phyloP scores from a whole-genome alignment of 1,284 basidiomycete species.

The Malassezia psittaci region DNA sequence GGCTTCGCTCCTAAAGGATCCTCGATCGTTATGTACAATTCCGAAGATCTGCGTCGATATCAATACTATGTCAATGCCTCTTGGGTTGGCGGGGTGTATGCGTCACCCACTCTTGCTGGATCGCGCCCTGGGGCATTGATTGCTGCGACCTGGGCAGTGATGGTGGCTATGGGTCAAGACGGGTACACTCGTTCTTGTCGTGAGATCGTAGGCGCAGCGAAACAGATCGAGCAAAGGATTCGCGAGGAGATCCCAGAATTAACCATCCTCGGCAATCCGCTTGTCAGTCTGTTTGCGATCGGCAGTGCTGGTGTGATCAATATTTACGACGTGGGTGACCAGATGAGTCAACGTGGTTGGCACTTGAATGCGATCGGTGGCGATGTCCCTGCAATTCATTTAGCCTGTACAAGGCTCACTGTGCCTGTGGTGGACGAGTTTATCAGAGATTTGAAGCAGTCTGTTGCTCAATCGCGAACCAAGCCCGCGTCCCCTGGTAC shows the following conservation, averaged over 20 bases:
- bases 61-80: slow-evolving; percentile 47
- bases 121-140: slow-evolving; percentile 77
- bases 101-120: slow-evolving; percentile 31
- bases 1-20: slow-evolving; percentile 46
- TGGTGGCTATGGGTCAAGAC: slow-evolving; percentile 81
- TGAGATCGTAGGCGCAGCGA: slow-evolving; percentile 66
- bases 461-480: slow-evolving; percentile 50
- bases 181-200: slow-evolving; percentile 85
- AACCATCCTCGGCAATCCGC: slow-evolving; percentile 75
- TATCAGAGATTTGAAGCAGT: slow-evolving; percentile 68
- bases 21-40: slow-evolving; percentile 39
- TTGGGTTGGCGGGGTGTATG: slow-evolving; percentile 47
- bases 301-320: slow-evolving; percentile 55
- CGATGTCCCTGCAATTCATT: slow-evolving; percentile 72
- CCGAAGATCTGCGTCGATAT: slow-evolving; percentile 29
- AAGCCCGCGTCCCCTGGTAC: slow-evolving; percentile 20
- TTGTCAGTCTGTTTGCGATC: slow-evolving; percentile 83
- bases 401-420: slow-evolving; percentile 79
- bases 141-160: slow-evolving; percentile 89
- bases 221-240: slow-evolving; percentile 61
- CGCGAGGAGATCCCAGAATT: slow-evolving; percentile 60
- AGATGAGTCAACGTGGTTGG: slow-evolving; percentile 65
- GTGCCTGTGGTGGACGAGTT: slow-evolving; percentile 66
- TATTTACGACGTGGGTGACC: slow-evolving; percentile 78
- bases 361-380: slow-evolving; percentile 72